Evolutionary conservation across 306 rosid species (phyloP).

Genomic region (Cicer pinnatifidum): DNA sequence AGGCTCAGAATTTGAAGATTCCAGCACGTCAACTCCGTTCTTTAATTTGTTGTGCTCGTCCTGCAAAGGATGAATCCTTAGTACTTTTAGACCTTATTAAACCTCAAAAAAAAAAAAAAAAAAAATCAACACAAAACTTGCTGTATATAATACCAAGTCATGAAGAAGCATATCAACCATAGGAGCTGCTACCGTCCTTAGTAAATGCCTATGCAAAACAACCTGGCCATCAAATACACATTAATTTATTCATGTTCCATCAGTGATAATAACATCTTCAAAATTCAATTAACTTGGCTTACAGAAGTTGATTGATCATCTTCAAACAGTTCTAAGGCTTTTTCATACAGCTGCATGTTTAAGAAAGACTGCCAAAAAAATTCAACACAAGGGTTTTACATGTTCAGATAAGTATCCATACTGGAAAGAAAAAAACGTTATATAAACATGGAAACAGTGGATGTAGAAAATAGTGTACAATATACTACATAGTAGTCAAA

Average conservation of each 20-base stretch:
- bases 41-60: slow-evolving; percentile 83
- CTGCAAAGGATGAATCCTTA: slow-evolving; percentile 51
- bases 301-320: slow-evolving; percentile 92
- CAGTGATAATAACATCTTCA: slow-evolving; percentile 34
- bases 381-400: slow-evolving; percentile 39
- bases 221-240: slow-evolving; percentile 61
- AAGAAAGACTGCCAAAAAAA: slow-evolving; percentile 81
- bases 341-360: slow-evolving; percentile 91
- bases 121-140: slow-evolving; percentile 20
- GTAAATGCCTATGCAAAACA: slow-evolving; percentile 93
- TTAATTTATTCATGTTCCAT: slow-evolving; percentile 46
- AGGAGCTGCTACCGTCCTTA: slow-evolving; percentile 78
- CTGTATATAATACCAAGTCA: slow-evolving; percentile 62
- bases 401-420: not conserved
- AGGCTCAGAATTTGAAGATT: slow-evolving; percentile 61
- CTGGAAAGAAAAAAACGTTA: slow-evolving; percentile 4
- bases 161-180: slow-evolving; percentile 74
- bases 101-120: slow-evolving; percentile 12
- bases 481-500: slow-evolving; percentile 47
- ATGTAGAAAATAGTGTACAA: slow-evolving; percentile 10
- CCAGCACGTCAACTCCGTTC: slow-evolving; percentile 78
- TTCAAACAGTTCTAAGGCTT: slow-evolving; percentile 90
- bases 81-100: slow-evolving; percentile 34
- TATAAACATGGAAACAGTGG: slow-evolving; percentile 25
- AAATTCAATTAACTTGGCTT: slow-evolving; percentile 50